Evolutionary conservation across 179 eudicot genomes (phyloP).

Genomic region (Spergularia azorica): DNA sequence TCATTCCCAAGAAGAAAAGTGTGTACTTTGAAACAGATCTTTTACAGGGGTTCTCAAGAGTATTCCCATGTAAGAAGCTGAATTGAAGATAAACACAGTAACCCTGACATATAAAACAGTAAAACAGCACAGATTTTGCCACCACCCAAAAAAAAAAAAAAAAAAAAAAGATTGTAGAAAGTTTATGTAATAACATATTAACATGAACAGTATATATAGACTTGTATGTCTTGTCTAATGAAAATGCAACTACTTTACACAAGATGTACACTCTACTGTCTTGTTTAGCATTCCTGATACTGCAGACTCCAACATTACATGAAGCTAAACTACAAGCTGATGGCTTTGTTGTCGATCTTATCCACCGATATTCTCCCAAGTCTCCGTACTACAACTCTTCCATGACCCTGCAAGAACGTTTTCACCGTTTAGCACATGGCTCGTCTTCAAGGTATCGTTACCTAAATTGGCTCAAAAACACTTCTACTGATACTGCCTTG

Average conservation of each 20-base stretch:
- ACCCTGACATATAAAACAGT: background rate
- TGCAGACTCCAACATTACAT: background rate
- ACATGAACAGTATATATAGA: background rate
- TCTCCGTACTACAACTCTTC: conserved; percentile 10
- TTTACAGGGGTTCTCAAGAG: conserved; percentile 9
- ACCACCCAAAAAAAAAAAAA: too few species aligned
- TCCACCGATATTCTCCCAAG: conserved; percentile 12
- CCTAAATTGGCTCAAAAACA: background rate
- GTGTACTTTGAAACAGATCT: background rate
- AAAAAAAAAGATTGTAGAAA: background rate
- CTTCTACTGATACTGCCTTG: background rate
- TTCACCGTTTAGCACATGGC: background rate
- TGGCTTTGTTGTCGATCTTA: conserved; percentile 1
- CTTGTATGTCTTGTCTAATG: too few species aligned
- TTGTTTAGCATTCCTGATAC: background rate
- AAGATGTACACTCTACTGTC: conserved; percentile 9
- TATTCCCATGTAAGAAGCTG: conserved; percentile 5
- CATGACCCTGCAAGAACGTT: conserved; percentile 4
- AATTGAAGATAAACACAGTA: background rate
- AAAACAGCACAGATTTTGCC: too few species aligned
- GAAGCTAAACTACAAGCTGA: background rate
- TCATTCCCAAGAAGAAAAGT: background rate
- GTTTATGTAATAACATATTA: background rate
- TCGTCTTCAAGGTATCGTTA: conserved; percentile 1
- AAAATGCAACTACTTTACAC: background rate